Conservation (phyloP, 208 protist species). For the Leishmania guyanensis region DNA sequence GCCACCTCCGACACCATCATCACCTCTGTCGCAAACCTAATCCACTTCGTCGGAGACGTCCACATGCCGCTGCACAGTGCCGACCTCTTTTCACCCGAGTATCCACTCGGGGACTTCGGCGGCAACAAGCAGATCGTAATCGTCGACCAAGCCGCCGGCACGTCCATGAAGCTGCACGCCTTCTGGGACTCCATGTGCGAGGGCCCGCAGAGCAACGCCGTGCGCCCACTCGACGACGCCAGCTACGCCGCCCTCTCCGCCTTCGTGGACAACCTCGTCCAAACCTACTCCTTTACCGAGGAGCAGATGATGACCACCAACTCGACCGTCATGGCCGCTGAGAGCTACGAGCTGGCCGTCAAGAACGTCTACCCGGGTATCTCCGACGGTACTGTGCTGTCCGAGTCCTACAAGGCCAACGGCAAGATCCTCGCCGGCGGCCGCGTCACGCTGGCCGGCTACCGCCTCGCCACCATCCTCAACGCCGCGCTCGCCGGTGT, state of each 20-base stretch:
- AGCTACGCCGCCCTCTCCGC: constrained; percentile 32
- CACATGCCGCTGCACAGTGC: constrained; percentile 32
- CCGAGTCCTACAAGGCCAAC: constrained; percentile 30
- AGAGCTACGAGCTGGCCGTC: constrained; percentile 44
- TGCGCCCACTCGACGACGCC: constrained; percentile 30
- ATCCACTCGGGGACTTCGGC: constrained; percentile 49
- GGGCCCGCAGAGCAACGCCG: constrained; percentile 23
- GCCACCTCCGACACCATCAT: constrained; percentile 16
- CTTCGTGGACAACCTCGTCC: constrained; percentile 47
- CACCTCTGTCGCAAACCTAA: constrained; percentile 42
- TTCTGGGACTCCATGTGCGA: constrained; percentile 68
- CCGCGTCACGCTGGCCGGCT: constrained; percentile 37
- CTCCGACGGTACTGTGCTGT: constrained; percentile 28
- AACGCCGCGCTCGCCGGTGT: constrained; percentile 28
- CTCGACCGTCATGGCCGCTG: constrained; percentile 32
- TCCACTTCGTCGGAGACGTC: constrained; percentile 62
- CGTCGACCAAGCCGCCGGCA: constrained; percentile 15
- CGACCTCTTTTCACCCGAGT: constrained; percentile 37
- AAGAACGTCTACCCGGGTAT: constrained; percentile 46
- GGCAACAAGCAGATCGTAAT: constrained; percentile 48
- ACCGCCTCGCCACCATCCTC: constrained; percentile 35
- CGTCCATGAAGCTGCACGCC: constrained; percentile 45
- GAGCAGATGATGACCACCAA: constrained; percentile 36
- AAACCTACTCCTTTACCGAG: constrained; percentile 26
- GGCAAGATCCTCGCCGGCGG: constrained; percentile 10